phyloP scores from a whole-genome alignment of 176 grass and related monocot species.

The Miscanthus lutarioriparius region DNA sequence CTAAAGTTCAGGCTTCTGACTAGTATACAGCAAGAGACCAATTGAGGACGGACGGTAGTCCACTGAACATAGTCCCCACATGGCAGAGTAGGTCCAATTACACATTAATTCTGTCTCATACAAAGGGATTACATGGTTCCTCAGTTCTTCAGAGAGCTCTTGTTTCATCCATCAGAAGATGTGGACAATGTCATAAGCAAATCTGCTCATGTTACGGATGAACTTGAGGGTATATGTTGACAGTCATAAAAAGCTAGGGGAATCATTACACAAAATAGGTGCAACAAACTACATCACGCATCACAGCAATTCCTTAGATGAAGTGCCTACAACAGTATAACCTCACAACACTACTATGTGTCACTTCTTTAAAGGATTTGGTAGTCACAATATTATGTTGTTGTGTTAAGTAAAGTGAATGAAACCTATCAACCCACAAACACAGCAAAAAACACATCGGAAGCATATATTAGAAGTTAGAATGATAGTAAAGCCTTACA shows the following conservation, averaged over 20 bases:
- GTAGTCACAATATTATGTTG: background rate
- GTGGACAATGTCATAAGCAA: slow-evolving; percentile 86
- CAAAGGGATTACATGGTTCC: background rate
- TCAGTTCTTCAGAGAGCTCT: background rate
- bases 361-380: background rate
- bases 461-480: background rate
- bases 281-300: background rate
- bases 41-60: background rate
- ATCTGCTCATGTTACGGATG: slow-evolving; percentile 70
- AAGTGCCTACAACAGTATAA: background rate
- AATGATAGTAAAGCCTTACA: slow-evolving; percentile 30
- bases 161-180: slow-evolving; percentile 71
- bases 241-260: background rate
- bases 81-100: background rate
- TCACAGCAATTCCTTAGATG: background rate
- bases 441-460: background rate
- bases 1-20: background rate
- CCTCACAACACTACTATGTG: background rate
- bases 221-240: slow-evolving; percentile 4
- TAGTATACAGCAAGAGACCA: background rate
- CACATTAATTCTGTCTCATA: background rate
- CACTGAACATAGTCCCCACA: background rate
- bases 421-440: background rate
- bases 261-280: background rate
- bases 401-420: background rate